Evolutionary conservation across 306 rosid genomes (phyloP), one percentile per base, ranked within the genome.

Genomic region (Pyrus betulifolia): DNA sequence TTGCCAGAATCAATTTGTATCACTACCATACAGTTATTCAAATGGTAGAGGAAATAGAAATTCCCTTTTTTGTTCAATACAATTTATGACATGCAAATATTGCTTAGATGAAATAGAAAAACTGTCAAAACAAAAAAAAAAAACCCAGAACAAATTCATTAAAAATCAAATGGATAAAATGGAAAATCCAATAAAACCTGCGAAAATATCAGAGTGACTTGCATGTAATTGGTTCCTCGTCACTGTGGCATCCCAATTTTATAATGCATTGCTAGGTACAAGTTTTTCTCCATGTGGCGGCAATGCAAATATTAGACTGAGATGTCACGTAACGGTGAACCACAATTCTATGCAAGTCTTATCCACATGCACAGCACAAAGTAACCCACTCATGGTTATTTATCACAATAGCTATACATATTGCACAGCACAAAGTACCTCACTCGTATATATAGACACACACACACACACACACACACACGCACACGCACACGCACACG

Each of bases 1-100:
- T 75, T 52, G 76, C 76, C 76, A 46, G 69, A 77, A 69, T 86
- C 70, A 76, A 78, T 78, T 78, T 89, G 94, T 87, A 89, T 78
- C 65, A 60, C 38, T 68, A 70, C 31, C 25, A 33, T 61, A 31
- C 83, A 49, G 15, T 78, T 58, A 68, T 70, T 76, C 75, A 79
- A 74, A 83, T 73, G 23, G 79, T 78, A 74, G 74, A 81, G 82
- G 81, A 86, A 85, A 84, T 74, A 80, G 74, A 81, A 86, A 76
- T 46, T 69, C 31, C n/a, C 35, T 45, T 74, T 62, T 75, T 76
- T 67, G 62, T 75, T 62, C 62, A 71, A 5, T 74, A 27, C 60
- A 27, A 22, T 25, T 28, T 5, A 3, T 9, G 30, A 8, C 69
- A 42, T 1, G 44, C 55, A 18, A 25, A 58, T 22, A 27, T 2